phyloP scores from a whole-genome alignment of 768 basidiomycete genomes.

The Leucocoprinus sp. region DNA sequence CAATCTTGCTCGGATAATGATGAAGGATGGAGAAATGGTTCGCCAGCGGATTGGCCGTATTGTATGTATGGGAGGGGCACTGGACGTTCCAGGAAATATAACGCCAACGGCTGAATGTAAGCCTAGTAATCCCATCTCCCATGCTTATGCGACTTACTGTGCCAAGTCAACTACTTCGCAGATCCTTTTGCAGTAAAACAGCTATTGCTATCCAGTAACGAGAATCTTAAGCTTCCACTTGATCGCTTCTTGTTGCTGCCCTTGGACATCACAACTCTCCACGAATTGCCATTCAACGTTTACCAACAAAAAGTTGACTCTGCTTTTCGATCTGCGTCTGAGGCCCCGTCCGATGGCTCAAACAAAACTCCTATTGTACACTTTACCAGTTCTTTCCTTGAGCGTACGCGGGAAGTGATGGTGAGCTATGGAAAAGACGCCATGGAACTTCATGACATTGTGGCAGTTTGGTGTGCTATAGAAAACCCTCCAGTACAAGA shows the following conservation, averaged over 20 bases:
- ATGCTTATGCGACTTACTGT: background rate
- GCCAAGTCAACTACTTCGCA: constrained; percentile 74
- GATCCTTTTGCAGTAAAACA: constrained; percentile 80
- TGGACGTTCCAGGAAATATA: constrained; percentile 88
- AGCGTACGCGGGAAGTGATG: constrained; percentile 71
- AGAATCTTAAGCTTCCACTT: constrained; percentile 42
- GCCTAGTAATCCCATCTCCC: constrained; percentile 16
- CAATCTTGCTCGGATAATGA: constrained; percentile 64
- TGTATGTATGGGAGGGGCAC: constrained; percentile 87
- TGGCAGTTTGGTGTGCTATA: constrained; percentile 83
- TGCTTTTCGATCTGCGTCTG: constrained; percentile 40
- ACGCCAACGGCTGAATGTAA: constrained; percentile 78
- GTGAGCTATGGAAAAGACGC: constrained; percentile 72
- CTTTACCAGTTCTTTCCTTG: constrained; percentile 75
- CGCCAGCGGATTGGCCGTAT: constrained; percentile 60
- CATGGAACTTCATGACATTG: constrained; percentile 87
- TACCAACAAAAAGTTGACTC: constrained; percentile 57
- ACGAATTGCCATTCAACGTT: constrained; percentile 64
- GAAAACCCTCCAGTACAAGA: constrained; percentile 48
- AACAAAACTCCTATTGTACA: constrained; percentile 57
- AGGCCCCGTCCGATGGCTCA: constrained; percentile 34
- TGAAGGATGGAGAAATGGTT: constrained; percentile 43
- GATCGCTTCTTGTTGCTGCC: constrained; percentile 65
- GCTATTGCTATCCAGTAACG: constrained; percentile 38
- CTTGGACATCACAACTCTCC: constrained; percentile 76